Evolutionary conservation across 1,284 basidiomycete species (phyloP).

Genomic region (Moesziomyces antarcticus): DNA sequence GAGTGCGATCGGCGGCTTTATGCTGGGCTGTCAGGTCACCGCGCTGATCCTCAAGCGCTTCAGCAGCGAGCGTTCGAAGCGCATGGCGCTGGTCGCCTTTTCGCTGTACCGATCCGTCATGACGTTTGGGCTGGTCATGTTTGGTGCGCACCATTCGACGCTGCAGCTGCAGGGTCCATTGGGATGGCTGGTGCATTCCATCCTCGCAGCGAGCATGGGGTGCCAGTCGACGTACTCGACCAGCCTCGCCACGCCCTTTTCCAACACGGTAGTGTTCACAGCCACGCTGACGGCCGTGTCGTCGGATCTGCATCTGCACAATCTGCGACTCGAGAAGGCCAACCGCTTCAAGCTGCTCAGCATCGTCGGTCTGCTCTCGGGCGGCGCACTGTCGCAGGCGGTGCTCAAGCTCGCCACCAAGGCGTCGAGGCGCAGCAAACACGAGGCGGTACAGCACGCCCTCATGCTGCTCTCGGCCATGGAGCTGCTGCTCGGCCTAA

Average conservation of each 20-base stretch:
- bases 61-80: conserved; percentile 8
- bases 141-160: conserved; percentile 5
- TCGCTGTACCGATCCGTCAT: conserved; percentile 16
- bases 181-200: conserved; percentile 28
- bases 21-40: conserved; percentile 33
- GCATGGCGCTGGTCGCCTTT: conserved; percentile 17
- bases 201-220: conserved; percentile 30
- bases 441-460: conserved; percentile 31
- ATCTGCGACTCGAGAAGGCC: conserved; percentile 6
- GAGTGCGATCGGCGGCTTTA: conserved; percentile 28
- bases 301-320: conserved; percentile 33
- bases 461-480: conserved; percentile 20
- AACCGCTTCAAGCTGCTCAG: conserved; percentile 30
- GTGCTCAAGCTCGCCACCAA: conserved; percentile 36
- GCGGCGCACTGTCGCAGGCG: conserved; percentile 33
- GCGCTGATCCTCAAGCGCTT: conserved; percentile 22
- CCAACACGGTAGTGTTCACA: conserved; percentile 49
- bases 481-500: conserved; percentile 19
- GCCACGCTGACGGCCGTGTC: conserved; percentile 37
- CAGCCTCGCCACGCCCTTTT: conserved; percentile 34
- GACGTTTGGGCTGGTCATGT: conserved; percentile 22
- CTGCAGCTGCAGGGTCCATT: conserved; percentile 27
- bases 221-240: conserved; percentile 39
- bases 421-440: conserved; percentile 14
- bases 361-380: conserved; percentile 30